Conservation (phyloP, 352 stramenopile genomes). For the Phytophthora melonis region DNA sequence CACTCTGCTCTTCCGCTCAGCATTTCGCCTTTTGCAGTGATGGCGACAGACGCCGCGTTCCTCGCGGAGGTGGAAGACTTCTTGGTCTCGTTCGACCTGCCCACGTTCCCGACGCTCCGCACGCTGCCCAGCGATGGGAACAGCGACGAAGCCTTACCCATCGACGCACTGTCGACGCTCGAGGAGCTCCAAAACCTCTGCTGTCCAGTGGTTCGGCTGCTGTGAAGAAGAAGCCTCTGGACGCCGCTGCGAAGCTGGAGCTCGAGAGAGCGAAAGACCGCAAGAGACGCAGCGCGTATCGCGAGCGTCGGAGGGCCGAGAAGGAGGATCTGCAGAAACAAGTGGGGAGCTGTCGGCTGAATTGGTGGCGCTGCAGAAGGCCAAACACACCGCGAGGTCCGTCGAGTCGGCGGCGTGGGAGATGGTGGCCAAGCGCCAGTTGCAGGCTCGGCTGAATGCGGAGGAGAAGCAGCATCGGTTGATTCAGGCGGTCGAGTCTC, state of each 20-base stretch:
- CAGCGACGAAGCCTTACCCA: not conserved
- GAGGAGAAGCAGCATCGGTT: constrained; percentile 23
- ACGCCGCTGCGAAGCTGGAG: constrained; percentile 20
- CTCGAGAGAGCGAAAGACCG: constrained; percentile 30
- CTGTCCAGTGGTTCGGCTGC: not conserved
- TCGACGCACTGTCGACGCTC: not conserved
- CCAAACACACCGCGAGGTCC: not conserved
- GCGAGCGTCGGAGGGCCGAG: constrained; percentile 21
- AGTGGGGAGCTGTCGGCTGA: constrained; percentile 25
- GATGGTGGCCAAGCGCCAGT: constrained; percentile 26
- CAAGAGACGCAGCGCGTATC: constrained; percentile 25
- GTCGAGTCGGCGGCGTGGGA: constrained; percentile 23
- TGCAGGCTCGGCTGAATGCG: constrained; percentile 22
- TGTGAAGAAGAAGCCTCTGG: constrained; percentile 10
- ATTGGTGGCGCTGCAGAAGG: constrained; percentile 8
- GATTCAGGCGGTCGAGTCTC: constrained; percentile 9
- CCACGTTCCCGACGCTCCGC: constrained; percentile 17
- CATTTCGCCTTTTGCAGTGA: constrained; percentile 14
- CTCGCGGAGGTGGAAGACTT: constrained; percentile 31
- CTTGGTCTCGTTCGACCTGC: constrained; percentile 31
- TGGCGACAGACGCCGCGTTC: constrained; percentile 13
- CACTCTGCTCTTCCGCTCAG: not conserved
- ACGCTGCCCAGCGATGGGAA: not conserved
- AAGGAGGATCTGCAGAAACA: constrained; percentile 25
- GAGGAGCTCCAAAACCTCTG: not conserved